Evolutionary conservation across 2,329 filamentous ascomycete species (phyloP), one percentile per base, ranked within the genome.

Genomic region (Trichoderma cornu-damae): DNA sequence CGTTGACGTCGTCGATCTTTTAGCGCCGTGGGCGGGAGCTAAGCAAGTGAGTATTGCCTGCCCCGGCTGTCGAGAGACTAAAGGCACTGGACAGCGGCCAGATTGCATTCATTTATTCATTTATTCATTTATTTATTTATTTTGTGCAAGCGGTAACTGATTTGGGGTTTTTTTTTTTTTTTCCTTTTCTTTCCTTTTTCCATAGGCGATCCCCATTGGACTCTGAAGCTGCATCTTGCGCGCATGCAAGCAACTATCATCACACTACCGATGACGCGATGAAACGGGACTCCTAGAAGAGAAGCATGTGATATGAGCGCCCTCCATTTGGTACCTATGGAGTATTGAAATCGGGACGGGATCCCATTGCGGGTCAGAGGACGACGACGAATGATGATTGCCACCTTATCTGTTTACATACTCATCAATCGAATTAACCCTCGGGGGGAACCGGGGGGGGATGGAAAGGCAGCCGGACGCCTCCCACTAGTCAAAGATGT

Each of bases 21-120:
- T 20, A 28, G 20, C 51, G 22, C 42, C 30, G 30, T 55, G 51
- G 51, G 16, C 42, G 42, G 42, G 22, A 43, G 14, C 40, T 47
- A 55, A 47, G 32, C 51, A 55, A 38, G 51, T 55, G 30, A 38
- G 51, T 54, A 30, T 52, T 37, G 22, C 18, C 24, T 8, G 38
- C 26, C 16, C n/a, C n/a, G 26, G 5, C 22, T 22, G n/a, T 30
- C 30, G 38, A 43, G 3, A 20, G 14, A 14, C 20, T 16, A 28
- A 35, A 28, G 7, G 7, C 38, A 20, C 8, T 37, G 28, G 18
- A 46, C 18, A n/a, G 8, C 16, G 24, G 28, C n/a, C 24, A n/a
- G 40, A 43, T 20, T 22, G 14, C 42, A 14, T 7, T 7, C 34
- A n/a, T n/a, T n/a, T n/a, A n/a, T n/a, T n/a, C n/a, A n/a, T n/a